phyloP scores from a whole-genome alignment of 345 rosid species.

The Brassica cretica region DNA sequence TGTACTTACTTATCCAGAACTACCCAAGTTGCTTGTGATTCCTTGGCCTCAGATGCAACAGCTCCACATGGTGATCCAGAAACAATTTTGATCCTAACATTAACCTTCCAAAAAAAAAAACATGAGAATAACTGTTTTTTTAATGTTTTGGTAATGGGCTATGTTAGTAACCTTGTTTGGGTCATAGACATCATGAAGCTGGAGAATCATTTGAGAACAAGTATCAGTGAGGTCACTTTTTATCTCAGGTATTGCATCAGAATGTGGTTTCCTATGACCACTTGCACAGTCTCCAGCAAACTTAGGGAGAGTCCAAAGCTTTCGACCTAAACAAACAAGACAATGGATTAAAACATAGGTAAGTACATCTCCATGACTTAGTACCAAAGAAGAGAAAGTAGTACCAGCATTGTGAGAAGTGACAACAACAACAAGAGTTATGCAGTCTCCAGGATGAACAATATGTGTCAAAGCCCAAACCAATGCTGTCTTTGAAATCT shows the following conservation, averaged over 20 bases:
- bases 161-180: slow-evolving; percentile 65
- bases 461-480: slow-evolving; percentile 99
- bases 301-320: slow-evolving; percentile 86
- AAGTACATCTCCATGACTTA: slow-evolving; percentile 2
- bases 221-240: slow-evolving; percentile 77
- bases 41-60: slow-evolving; percentile 86
- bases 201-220: slow-evolving; percentile 99
- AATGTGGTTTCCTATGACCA: slow-evolving; percentile 62
- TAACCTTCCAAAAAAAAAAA: slow-evolving; percentile 50
- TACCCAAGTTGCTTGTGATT: slow-evolving; percentile 79
- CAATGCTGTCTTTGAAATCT: slow-evolving; percentile 85
- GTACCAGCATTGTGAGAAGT: slow-evolving; percentile 72
- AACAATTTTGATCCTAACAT: slow-evolving; percentile 86
- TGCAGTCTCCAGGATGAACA: slow-evolving; percentile 94
- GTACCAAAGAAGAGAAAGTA: slow-evolving; percentile 7
- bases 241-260: slow-evolving; percentile 69
- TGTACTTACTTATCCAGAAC: slow-evolving; percentile 82
- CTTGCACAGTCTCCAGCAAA: slow-evolving; percentile 95
- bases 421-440: slow-evolving; percentile 84
- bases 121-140: not conserved
- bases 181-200: slow-evolving; percentile 94
- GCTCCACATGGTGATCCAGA: slow-evolving; percentile 90
- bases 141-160: not conserved
- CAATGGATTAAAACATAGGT: not conserved
- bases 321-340: slow-evolving; percentile 54